phyloP scores from a whole-genome alignment of 148 eudicot genomes.

The Simmondsia chinensis region DNA sequence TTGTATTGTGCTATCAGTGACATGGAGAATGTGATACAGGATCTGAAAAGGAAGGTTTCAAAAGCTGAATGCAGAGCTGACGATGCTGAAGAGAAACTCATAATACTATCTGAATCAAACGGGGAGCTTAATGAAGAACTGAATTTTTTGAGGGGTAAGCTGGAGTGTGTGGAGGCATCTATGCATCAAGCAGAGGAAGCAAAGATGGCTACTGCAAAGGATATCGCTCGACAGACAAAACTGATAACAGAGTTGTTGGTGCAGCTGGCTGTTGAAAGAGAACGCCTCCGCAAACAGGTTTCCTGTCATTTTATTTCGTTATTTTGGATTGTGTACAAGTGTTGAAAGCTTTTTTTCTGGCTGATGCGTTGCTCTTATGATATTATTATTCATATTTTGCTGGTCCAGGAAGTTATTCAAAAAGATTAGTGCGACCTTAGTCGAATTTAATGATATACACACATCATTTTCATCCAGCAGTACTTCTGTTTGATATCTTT shows the following conservation, averaged over 20 bases:
- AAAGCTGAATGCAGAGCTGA: constrained; percentile 60
- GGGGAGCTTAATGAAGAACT: constrained; percentile 60
- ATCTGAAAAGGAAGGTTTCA: constrained; percentile 51
- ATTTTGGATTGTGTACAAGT: background rate
- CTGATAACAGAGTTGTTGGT: constrained; percentile 62
- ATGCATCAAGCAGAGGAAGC: constrained; percentile 58
- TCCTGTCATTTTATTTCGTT: background rate
- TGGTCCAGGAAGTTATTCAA: too few relatives aligned
- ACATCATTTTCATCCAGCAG: too few relatives aligned
- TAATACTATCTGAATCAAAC: constrained; percentile 54
- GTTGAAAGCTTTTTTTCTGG: too few relatives aligned
- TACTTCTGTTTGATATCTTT: too few relatives aligned
- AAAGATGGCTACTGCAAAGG: constrained; percentile 63
- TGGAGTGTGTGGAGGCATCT: constrained; percentile 59
- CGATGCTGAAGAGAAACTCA: constrained; percentile 63
- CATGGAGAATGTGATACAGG: constrained; percentile 71
- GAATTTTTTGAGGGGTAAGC: constrained; percentile 35
- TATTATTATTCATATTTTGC: too few relatives aligned
- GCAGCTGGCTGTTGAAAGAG: constrained; percentile 82
- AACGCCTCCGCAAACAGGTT: constrained; percentile 85
- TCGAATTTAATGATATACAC: too few relatives aligned
- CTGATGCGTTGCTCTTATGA: too few relatives aligned
- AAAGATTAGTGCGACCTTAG: too few relatives aligned
- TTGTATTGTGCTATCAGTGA: constrained; percentile 50
- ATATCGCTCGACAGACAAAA: constrained; percentile 49